Base-by-base conservation (phyloP, 495 filamentous ascomycete species). In the Penicillium nucicola region DNA sequence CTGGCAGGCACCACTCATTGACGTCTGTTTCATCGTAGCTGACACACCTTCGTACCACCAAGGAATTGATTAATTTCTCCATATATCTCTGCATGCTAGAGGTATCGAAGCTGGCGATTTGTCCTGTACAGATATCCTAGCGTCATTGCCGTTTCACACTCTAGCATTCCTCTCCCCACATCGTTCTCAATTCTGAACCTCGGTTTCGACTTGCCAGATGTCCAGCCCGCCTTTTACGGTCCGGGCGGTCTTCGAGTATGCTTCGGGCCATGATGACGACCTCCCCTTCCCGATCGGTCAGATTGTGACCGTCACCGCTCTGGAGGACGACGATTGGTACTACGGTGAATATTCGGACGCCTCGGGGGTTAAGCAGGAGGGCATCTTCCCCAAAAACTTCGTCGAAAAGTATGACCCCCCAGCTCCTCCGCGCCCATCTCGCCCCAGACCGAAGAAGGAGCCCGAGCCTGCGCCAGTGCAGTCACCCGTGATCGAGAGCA, bases 351-450 rank as follows among this genome's bases (percentile, higher is more conserved):
- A 96, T 62, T 76, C 83, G 48, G 89, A 95, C 65, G 81, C 78
- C 39, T 62, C 69, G 18, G 92, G 91, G 7, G 67, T 59, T 42
- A 90, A 86, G 60, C 79, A 84, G 55, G 87, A 96, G 63, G 93
- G 93, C 30, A 87, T 98, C 48, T 98, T 98, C 72, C 93, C 93
- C 12, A 86, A 84, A 62, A 98, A 97, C 71, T 98, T 98, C 58
- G 95, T 98, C 44, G 92, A 98, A 68, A 85, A 85, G 65, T 95
- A 89, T 65, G 90, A 96, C 56, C 93, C 95, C 19, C 88, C 85
- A 52, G 86, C 90, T 50, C 93, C 93, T 47, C 89, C 92, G 28
- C 84, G 93, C 35, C 93, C 93, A 37, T 75, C 82, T 14, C 82
- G 93, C 49, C 71, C 77, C 17, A 84, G 89, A 36, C 77, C 83